Evolutionary conservation across 352 stramenopile species (phyloP).

Genomic region (Globisporangium emineosum): DNA sequence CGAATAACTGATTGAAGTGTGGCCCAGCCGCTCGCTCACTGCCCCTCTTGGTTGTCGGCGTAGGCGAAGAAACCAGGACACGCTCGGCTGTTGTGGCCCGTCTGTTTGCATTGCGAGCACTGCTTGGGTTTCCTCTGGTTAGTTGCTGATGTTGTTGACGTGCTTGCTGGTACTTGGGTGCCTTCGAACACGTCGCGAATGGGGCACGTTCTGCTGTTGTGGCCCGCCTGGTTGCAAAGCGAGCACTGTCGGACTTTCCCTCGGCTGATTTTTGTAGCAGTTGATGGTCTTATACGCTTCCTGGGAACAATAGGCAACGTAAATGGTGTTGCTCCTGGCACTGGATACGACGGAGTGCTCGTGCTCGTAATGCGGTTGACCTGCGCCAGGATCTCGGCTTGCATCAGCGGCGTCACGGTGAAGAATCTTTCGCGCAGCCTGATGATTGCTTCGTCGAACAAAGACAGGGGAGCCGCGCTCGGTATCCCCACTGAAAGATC

Average conservation of each 20-base stretch:
- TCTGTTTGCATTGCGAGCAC: slow-evolving; percentile 3
- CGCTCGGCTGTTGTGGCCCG: not conserved
- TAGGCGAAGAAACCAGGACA: not conserved
- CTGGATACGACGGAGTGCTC: not conserved
- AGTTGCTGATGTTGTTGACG: not conserved
- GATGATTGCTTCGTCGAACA: slow-evolving; percentile 5
- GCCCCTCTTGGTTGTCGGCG: not conserved
- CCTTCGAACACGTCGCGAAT: not conserved
- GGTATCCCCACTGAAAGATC: not conserved
- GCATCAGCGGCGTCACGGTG: slow-evolving; percentile 1
- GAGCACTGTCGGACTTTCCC: slow-evolving; percentile 4
- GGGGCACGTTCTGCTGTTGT: slow-evolving; percentile 1
- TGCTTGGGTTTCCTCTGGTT: not conserved
- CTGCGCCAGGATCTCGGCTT: slow-evolving; percentile 8
- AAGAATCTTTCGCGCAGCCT: slow-evolving; percentile 2
- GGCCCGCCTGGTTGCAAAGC: slow-evolving; percentile 2
- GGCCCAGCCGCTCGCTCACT: not conserved
- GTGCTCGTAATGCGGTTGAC: slow-evolving; percentile 4
- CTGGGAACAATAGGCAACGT: not conserved
- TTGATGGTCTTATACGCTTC: not conserved
- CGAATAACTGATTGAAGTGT: not conserved
- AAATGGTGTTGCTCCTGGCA: not conserved
- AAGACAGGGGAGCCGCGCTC: not conserved
- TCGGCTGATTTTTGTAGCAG: not conserved
- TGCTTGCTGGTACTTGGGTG: not conserved